These are phyloP conservation scores for Trametes gibbosa DNA, from an alignment of 768 basidiomycete genomes.

Conservation along the genomic window DNA sequence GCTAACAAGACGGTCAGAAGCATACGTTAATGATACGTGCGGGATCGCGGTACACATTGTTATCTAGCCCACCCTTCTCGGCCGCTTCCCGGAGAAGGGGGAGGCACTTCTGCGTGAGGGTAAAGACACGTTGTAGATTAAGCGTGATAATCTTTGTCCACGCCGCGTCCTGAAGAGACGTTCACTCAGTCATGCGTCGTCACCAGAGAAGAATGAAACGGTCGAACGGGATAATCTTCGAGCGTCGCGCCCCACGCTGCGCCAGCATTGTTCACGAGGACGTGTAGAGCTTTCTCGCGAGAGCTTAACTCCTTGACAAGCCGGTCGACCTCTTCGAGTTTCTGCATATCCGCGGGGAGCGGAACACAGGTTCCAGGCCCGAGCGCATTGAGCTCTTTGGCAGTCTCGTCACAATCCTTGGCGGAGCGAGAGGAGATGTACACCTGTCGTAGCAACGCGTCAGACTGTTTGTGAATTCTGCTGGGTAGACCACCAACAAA, in stretches of 20 bases:
- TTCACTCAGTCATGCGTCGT: not conserved
- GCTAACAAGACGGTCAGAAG: no score
- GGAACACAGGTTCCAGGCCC: conserved; percentile 55
- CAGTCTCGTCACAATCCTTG: conserved; percentile 50
- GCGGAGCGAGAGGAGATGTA: conserved; percentile 62
- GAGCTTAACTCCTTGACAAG: conserved; percentile 49
- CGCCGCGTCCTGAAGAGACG: conserved; percentile 44
- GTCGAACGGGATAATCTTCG: conserved; percentile 44
- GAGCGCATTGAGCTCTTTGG: conserved; percentile 47
- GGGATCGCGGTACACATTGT: conserved; percentile 41
- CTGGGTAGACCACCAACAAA: conserved; percentile 21
- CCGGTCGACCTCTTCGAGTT: conserved; percentile 49
- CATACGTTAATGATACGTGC: conserved; percentile 59
- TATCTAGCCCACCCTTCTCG: conserved; percentile 37
- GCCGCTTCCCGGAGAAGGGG: conserved; percentile 53
- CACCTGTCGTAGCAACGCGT: conserved; percentile 33
- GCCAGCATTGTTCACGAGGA: conserved; percentile 66
- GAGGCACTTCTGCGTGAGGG: conserved; percentile 56
- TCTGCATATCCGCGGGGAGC: conserved; percentile 53
- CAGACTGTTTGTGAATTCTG: no score
- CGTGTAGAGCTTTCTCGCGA: conserved; percentile 52
- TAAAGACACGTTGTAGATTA: conserved; percentile 64
- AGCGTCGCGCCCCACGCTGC: conserved; percentile 51
- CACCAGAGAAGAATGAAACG: not conserved
- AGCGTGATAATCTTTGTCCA: conserved; percentile 61